These are phyloP conservation scores for Apiospora phragmitis DNA, from an alignment of 2,329 filamentous ascomycete species.

Conservation along the genomic window DNA sequence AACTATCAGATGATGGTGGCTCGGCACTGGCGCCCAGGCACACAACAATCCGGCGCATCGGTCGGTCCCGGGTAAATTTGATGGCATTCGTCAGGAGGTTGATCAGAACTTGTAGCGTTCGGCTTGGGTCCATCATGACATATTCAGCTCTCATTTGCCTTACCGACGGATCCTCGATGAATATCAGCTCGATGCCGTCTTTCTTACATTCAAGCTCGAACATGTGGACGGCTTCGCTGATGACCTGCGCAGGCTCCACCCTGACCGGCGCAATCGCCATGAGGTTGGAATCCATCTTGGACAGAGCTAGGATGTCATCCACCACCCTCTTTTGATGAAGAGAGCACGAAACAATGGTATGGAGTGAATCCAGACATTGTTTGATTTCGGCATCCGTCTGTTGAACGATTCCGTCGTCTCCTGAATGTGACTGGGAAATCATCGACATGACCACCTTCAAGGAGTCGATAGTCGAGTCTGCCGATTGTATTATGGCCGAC, in stretches of 20 bases:
- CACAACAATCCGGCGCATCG: slow-evolving; percentile 60
- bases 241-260: slow-evolving; percentile 66
- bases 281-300: slow-evolving; percentile 70
- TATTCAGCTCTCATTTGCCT: slow-evolving; percentile 64
- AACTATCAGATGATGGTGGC: slow-evolving; percentile 40
- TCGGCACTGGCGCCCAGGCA: slow-evolving; percentile 63
- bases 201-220: slow-evolving; percentile 74
- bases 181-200: slow-evolving; percentile 70
- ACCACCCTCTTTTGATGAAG: slow-evolving; percentile 76
- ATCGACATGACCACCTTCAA: slow-evolving; percentile 42
- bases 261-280: slow-evolving; percentile 70
- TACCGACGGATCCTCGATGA: slow-evolving; percentile 68
- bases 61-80: slow-evolving; percentile 64
- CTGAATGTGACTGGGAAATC: neutral
- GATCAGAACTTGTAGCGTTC: slow-evolving; percentile 74
- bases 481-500: slow-evolving; percentile 73
- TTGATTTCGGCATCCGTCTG: slow-evolving; percentile 46
- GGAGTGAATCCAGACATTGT: slow-evolving; percentile 67
- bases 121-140: slow-evolving; percentile 74
- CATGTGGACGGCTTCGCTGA: slow-evolving; percentile 72
- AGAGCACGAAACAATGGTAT: slow-evolving; percentile 77
- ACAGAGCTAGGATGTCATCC: slow-evolving; percentile 66
- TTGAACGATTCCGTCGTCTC: slow-evolving; percentile 30
- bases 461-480: slow-evolving; percentile 66
- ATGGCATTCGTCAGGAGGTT: slow-evolving; percentile 72